These are phyloP conservation scores for Phytophthora tubulina DNA, from an alignment of 352 stramenopile species.

Conservation along the genomic window DNA sequence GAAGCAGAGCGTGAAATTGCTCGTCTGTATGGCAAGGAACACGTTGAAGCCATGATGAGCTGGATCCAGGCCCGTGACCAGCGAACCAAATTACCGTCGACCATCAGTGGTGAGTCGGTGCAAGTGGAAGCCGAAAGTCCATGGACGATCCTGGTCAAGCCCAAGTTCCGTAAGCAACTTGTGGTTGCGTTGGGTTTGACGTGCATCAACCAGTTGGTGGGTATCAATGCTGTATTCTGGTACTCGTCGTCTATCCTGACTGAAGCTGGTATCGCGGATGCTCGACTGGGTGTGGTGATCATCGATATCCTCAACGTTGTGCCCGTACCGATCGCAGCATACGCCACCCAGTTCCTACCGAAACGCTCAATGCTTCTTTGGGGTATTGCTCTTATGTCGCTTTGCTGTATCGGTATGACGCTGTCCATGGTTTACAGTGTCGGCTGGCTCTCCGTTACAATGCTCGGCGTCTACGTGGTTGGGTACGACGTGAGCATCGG, in stretches of 20 bases:
- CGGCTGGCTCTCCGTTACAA: constrained; percentile 48
- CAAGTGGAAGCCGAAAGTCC: constrained; percentile 26
- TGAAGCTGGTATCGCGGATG: constrained; percentile 53
- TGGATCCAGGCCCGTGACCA: constrained; percentile 36
- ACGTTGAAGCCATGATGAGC: constrained; percentile 38
- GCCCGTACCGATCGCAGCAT: constrained; percentile 39
- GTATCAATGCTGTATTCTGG: constrained; percentile 73
- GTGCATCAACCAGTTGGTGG: constrained; percentile 56
- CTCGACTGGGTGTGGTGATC: constrained; percentile 56
- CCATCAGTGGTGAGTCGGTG: constrained; percentile 12
- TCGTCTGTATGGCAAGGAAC: constrained; percentile 47
- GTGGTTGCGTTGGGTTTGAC: constrained; percentile 48
- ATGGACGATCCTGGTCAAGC: constrained; percentile 26
- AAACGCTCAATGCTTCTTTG: constrained; percentile 53
- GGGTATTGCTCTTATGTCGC: constrained; percentile 50
- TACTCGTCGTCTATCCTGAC: constrained; percentile 70
- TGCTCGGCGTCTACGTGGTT: constrained; percentile 52
- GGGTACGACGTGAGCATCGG: constrained; percentile 61
- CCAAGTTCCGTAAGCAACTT: constrained; percentile 45
- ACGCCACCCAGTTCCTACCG: constrained; percentile 36
- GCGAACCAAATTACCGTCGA: constrained; percentile 34
- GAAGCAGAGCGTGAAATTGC: constrained; percentile 40
- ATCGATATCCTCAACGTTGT: constrained; percentile 63
- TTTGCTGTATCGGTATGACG: constrained; percentile 51
- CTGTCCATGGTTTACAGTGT: constrained; percentile 44